Conservation (phyloP, 164 flowering plant species). For the Kingdonia uniflora region DNA sequence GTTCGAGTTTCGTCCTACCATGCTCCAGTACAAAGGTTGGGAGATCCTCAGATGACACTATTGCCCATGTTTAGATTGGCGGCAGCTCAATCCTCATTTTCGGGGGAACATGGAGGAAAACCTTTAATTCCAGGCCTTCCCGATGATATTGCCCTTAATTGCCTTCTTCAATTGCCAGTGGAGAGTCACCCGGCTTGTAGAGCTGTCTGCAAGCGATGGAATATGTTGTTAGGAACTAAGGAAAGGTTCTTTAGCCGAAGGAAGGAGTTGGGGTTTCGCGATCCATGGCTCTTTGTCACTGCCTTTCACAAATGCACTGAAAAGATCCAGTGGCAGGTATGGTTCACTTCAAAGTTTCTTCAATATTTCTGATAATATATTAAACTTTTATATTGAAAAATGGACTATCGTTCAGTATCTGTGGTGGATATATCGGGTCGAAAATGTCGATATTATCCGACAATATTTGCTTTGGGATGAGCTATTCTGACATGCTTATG, state of each 20-base stretch:
- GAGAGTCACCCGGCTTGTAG: constrained; percentile 42
- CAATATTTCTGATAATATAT: too few species aligned
- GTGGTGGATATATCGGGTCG: too few species aligned
- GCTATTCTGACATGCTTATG: too few species aligned
- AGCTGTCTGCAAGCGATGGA: constrained; percentile 73
- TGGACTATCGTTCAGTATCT: too few species aligned
- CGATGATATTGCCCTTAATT: constrained; percentile 71
- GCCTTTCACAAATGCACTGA: constrained; percentile 43
- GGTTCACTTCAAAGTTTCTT: too few species aligned
- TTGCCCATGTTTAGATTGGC: constrained; percentile 72
- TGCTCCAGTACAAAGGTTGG: constrained; percentile 66
- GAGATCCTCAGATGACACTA: constrained; percentile 76
- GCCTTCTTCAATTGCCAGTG: constrained; percentile 79
- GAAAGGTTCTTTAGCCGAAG: constrained; percentile 60
- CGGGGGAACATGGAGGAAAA: constrained; percentile 14
- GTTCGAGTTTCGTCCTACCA: constrained; percentile 74
- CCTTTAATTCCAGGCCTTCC: constrained; percentile 84
- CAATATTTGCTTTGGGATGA: too few species aligned
- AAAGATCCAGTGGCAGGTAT: constrained; percentile 40
- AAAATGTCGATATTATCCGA: too few species aligned
- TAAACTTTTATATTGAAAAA: too few species aligned
- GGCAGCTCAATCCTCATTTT: constrained; percentile 22
- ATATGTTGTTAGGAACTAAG: constrained; percentile 45
- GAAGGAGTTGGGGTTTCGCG: constrained; percentile 47
- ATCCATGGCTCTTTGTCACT: constrained; percentile 56